phyloP scores from a whole-genome alignment of 306 rosid species.

The Gynostemma pentaphyllum region DNA sequence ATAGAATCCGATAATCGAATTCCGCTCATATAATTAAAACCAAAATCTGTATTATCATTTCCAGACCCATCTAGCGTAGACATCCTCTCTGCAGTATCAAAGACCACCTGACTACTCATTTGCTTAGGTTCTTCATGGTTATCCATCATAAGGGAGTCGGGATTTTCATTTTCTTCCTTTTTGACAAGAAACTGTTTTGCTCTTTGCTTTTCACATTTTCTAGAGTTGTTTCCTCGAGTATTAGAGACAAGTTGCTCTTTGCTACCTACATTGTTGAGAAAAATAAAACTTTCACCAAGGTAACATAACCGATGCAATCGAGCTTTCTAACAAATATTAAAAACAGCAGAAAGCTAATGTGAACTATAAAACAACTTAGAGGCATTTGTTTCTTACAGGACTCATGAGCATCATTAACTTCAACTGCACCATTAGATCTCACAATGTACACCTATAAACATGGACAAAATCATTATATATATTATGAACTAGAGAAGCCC shows the following conservation, averaged over 20 bases:
- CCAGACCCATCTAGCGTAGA: slow-evolving; percentile 14
- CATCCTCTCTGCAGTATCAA: neutral
- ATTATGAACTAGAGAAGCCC: no score
- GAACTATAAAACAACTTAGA: slow-evolving; percentile 10
- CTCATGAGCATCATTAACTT: slow-evolving; percentile 34
- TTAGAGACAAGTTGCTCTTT: slow-evolving; percentile 1
- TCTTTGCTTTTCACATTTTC: neutral
- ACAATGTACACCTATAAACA: slow-evolving; percentile 45
- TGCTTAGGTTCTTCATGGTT: slow-evolving; percentile 8
- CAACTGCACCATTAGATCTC: slow-evolving; percentile 26
- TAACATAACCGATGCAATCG: neutral
- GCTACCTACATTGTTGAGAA: neutral
- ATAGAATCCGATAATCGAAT: slow-evolving; percentile 20
- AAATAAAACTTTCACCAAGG: neutral
- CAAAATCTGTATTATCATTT: slow-evolving; percentile 15
- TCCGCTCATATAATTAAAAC: slow-evolving; percentile 19
- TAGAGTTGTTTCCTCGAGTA: neutral
- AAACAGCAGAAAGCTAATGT: no score
- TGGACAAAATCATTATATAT: neutral
- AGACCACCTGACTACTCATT: neutral
- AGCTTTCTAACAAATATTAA: neutral
- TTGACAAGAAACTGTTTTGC: neutral
- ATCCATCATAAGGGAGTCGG: slow-evolving; percentile 9
- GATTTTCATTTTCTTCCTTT: slow-evolving; percentile 3
- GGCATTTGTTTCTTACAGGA: neutral